Evolutionary conservation across 139 green algal genomes (phyloP).

Genomic region (Coelastrella sp.): DNA sequence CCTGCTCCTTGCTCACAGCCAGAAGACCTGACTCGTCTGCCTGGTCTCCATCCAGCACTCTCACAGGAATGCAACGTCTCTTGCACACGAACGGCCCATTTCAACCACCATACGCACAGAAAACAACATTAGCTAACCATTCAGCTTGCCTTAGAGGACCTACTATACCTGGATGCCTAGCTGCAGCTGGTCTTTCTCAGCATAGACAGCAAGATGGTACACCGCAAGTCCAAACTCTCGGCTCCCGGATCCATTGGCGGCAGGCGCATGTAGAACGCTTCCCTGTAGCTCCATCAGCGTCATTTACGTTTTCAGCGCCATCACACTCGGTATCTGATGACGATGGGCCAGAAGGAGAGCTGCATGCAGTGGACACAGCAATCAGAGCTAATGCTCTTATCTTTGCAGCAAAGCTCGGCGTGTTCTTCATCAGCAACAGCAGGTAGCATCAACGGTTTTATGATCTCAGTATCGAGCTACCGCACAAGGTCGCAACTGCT

Average conservation of each 20-base stretch:
- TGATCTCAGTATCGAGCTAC: no score
- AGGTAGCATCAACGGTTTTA: constrained; percentile 7
- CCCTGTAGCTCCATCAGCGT: constrained; percentile 24
- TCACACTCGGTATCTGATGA: background rate
- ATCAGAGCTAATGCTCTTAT: constrained; percentile 77
- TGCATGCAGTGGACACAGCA: constrained; percentile 64
- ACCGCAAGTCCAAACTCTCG: background rate
- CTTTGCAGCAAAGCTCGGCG: constrained; percentile 72
- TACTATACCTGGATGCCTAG: background rate
- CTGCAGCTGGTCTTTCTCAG: background rate
- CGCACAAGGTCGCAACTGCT: no score
- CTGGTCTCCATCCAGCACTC: background rate
- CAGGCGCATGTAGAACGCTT: background rate
- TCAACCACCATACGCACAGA: background rate
- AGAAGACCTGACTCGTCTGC: background rate
- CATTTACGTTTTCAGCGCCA: background rate
- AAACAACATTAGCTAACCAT: background rate
- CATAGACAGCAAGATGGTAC: background rate
- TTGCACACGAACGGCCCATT: background rate
- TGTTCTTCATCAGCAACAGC: constrained; percentile 65
- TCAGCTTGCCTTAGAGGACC: background rate
- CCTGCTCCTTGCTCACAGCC: background rate
- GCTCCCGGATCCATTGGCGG: background rate
- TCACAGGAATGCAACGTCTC: constrained; percentile 8
- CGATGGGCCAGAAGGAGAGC: constrained; percentile 48